phyloP scores from a whole-genome alignment of 176 grass and related monocot species.

The Aechmea fasciata region DNA sequence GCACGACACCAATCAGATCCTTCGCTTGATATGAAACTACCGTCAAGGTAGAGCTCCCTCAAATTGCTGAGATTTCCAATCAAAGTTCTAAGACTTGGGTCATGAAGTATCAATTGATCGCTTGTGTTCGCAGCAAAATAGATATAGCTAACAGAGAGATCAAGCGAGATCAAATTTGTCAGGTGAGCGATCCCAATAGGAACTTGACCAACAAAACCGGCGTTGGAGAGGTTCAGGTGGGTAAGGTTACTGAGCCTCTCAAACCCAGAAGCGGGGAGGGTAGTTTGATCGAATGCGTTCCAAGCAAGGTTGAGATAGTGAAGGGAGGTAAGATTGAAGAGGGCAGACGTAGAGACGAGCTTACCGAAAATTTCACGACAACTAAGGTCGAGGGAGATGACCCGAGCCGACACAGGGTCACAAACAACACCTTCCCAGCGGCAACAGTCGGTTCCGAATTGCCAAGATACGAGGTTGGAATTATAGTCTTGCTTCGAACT shows the following conservation, averaged over 20 bases:
- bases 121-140: background rate
- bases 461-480: slow-evolving; percentile 20
- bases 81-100: background rate
- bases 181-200: too few species aligned
- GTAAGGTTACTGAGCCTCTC: too few species aligned
- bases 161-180: too few species aligned
- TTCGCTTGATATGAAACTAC: background rate
- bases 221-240: too few species aligned
- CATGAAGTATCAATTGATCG: background rate
- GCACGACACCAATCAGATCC: slow-evolving; percentile 4
- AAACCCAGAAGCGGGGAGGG: too few species aligned
- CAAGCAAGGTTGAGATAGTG: too few species aligned
- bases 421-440: slow-evolving; percentile 21
- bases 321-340: too few species aligned
- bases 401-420: background rate
- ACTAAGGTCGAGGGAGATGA: slow-evolving; percentile 19
- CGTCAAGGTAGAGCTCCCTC: slow-evolving; percentile 18
- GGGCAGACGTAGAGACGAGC: background rate
- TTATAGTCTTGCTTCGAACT: too few species aligned
- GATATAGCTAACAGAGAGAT: too few species aligned
- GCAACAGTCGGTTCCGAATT: slow-evolving; percentile 23
- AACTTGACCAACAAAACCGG: too few species aligned
- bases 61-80: slow-evolving; percentile 24
- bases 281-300: too few species aligned
- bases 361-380: background rate